These are phyloP conservation scores for Trametes cubensis DNA, from an alignment of 768 basidiomycete genomes.

Conservation along the genomic window DNA sequence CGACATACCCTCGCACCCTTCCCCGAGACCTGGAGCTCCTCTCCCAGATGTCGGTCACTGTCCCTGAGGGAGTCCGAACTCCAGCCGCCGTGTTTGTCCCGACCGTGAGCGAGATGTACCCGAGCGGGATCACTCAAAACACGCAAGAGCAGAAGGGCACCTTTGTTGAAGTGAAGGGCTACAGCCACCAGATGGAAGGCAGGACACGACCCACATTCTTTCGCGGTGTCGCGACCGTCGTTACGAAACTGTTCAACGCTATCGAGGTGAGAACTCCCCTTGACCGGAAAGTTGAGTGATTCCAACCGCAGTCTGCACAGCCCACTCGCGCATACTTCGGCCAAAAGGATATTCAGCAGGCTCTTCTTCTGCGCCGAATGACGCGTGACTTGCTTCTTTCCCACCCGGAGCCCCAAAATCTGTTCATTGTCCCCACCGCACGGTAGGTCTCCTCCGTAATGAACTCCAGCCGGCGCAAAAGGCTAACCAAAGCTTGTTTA, in stretches of 20 bases:
- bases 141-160: constrained; percentile 77
- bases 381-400: constrained; percentile 79
- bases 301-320: constrained; percentile 41
- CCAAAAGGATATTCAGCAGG: constrained; percentile 98
- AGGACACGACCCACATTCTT: constrained; percentile 87
- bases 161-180: constrained; percentile 91
- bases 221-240: constrained; percentile 92
- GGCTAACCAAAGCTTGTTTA: not conserved
- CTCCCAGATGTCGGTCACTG: constrained; percentile 34
- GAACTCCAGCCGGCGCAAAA: no score
- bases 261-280: constrained; percentile 62
- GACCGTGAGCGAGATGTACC: constrained; percentile 83
- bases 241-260: constrained; percentile 92
- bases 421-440: constrained; percentile 88
- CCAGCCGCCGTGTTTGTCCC: constrained; percentile 82
- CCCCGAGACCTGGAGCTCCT: constrained; percentile 72
- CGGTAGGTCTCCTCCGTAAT: constrained; percentile 42
- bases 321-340: constrained; percentile 94
- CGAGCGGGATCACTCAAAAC: constrained; percentile 84
- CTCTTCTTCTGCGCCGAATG: constrained; percentile 78
- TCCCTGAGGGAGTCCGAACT: constrained; percentile 35
- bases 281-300: not conserved
- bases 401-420: constrained; percentile 67
- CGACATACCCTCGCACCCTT: constrained; percentile 88
- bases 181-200: constrained; percentile 93